Percentiles rank a stretch among this genome's conserved stretches.
Evolutionary conservation across 2,329 filamentous ascomycete genomes (phyloP).

Genomic region (Drechslerella dactyloides): DNA sequence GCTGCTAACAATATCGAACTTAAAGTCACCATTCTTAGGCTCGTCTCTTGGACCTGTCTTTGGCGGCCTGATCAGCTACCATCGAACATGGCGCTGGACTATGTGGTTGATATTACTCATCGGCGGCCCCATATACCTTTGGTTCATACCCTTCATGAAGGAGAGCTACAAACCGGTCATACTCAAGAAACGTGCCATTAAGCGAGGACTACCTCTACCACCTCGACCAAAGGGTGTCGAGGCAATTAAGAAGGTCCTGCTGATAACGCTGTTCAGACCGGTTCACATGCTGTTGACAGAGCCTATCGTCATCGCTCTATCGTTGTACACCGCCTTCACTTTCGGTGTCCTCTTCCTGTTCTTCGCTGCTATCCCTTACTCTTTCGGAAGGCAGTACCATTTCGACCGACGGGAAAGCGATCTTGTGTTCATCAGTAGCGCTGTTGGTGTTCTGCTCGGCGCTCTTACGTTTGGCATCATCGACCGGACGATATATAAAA

Average conservation of each 20-base stretch:
- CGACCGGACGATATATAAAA: conserved; percentile 52
- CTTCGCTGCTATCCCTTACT: conserved; percentile 60
- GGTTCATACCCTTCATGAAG: conserved; percentile 67
- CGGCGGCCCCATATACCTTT: conserved; percentile 67
- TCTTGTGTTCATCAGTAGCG: conserved; percentile 51
- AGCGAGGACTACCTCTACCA: conserved; percentile 62
- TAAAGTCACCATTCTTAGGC: conserved; percentile 42
- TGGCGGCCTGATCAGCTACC: conserved; percentile 54
- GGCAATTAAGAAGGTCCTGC: conserved; percentile 66
- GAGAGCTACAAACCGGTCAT: conserved; percentile 70
- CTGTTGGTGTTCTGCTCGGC: conserved; percentile 52
- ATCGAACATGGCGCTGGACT: conserved; percentile 69
- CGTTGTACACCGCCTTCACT: conserved; percentile 72
- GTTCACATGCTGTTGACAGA: conserved; percentile 75
- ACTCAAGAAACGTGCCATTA: conserved; percentile 65
- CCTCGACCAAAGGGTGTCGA: conserved; percentile 61
- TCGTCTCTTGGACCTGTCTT: conserved; percentile 53
- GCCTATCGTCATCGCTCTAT: conserved; percentile 74
- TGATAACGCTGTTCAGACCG: conserved; percentile 73
- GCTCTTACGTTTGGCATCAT: conserved; percentile 51
- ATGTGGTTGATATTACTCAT: conserved; percentile 75
- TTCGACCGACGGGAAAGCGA: conserved; percentile 53
- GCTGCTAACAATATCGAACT: not conserved
- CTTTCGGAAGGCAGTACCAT: conserved; percentile 51
- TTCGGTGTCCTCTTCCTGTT: conserved; percentile 76